Evolutionary conservation across 495 filamentous ascomycete genomes (phyloP), one percentile per base, ranked within the genome.

Genomic region (Rhypophila decipiens): DNA sequence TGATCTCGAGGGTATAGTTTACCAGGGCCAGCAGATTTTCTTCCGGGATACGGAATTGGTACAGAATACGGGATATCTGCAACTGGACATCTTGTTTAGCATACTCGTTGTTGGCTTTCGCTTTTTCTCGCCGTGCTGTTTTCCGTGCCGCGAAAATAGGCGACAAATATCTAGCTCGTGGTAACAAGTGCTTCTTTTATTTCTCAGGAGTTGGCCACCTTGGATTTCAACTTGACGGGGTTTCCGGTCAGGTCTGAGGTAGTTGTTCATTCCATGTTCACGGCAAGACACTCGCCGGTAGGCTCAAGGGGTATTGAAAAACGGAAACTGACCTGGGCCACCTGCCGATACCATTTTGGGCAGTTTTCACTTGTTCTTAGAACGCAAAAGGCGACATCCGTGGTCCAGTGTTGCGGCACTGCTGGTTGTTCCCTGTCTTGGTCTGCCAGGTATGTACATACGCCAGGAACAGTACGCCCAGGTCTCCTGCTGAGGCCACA

Each of bases 301-400:
- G n/a, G n/a, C n/a, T n/a, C n/a, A n/a, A n/a, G n/a, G n/a, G n/a
- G n/a, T n/a, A n/a, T n/a, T n/a, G n/a, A n/a, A n/a, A n/a, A n/a
- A n/a, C n/a, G n/a, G n/a, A n/a, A n/a, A n/a, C n/a, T n/a, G n/a
- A n/a, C n/a, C n/a, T 31, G 27, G 27, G 27, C 27, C 27, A 31
- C 27, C 7, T 31, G 27, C 27, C 27, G 27, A 13, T 31, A 34
- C 27, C 22, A 15, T 15, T 18, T 24, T 41, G 21, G 12, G 36
- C 17, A 22, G 34, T 31, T 33, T 42, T 35, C 21, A 22, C n/a
- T n/a, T n/a, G n/a, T n/a, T 38, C 34, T 45, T 45, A 24, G 35
- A 52, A 39, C 20, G 19, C 48, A 33, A 52, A 42, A 43, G 41
- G 34, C 51, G 17, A 5, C 37, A 47, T 53, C 51, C 46, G 29